Conservation (phyloP, 2,329 filamentous ascomycete genomes). For the Calonectria hongkongensis region DNA sequence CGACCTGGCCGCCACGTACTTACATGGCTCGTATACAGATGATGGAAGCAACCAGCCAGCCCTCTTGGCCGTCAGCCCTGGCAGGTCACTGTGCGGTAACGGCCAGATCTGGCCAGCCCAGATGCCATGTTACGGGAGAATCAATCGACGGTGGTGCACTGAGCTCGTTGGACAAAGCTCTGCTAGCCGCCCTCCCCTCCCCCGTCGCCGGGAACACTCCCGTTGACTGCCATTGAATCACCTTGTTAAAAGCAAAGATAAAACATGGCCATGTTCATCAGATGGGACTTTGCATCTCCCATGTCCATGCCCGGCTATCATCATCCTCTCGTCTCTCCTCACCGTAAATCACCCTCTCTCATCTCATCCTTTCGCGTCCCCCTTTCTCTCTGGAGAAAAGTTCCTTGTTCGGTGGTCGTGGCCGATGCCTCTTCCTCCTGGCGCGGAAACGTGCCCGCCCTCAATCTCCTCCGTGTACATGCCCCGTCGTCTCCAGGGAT, state of each 20-base stretch:
- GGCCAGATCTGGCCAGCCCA: background rate
- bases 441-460: constrained; percentile 45
- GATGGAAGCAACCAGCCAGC: background rate
- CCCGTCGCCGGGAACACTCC: constrained; percentile 3
- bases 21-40: constrained; percentile 12
- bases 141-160: constrained; percentile 5
- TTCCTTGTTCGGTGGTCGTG: constrained; percentile 24
- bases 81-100: constrained; percentile 4
- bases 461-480: constrained; percentile 27
- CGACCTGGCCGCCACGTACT: constrained; percentile 29
- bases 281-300: constrained; percentile 19
- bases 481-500: constrained; percentile 13
- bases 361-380: background rate
- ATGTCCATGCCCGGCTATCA: constrained; percentile 16
- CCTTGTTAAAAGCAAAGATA: constrained; percentile 31
- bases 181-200: constrained; percentile 18
- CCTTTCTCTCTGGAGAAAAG: constrained; percentile 24
- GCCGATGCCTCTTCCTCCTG: constrained; percentile 16
- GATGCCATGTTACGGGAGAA: constrained; percentile 8
- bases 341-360: background rate
- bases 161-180: constrained; percentile 21
- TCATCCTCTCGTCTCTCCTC: background rate
- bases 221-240: constrained; percentile 28
- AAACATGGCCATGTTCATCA: constrained; percentile 27
- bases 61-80: background rate